Conservation (phyloP, 208 protist species). For the Leishmania guyanensis region DNA sequence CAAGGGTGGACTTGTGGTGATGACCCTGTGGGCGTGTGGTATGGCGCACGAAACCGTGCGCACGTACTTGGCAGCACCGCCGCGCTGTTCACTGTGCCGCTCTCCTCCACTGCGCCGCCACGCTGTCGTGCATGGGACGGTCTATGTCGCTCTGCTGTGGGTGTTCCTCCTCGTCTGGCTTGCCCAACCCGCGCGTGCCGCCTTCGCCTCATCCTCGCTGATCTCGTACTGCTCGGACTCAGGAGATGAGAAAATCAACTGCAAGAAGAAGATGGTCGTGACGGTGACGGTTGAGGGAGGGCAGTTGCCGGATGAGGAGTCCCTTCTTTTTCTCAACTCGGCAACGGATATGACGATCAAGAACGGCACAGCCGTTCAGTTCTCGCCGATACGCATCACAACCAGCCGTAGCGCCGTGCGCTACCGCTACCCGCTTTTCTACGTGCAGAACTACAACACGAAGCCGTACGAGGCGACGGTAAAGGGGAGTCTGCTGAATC, state of each 20-base stretch:
- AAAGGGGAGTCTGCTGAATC: conserved; percentile 40
- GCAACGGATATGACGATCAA: conserved; percentile 53
- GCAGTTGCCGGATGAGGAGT: conserved; percentile 64
- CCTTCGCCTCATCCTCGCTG: conserved; percentile 60
- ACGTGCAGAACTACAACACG: conserved; percentile 83
- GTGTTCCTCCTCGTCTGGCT: not conserved
- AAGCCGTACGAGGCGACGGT: conserved; percentile 81
- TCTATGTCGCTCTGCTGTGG: conserved; percentile 7
- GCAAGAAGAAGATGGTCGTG: conserved; percentile 80
- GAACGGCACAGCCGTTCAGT: conserved; percentile 35
- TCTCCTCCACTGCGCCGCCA: not conserved
- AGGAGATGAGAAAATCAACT: conserved; percentile 47
- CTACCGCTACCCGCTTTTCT: conserved; percentile 86
- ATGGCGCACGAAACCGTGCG: no score
- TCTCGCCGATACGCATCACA: conserved; percentile 65
- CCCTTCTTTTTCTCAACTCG: conserved; percentile 57
- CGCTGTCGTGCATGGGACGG: not conserved
- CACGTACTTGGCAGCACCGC: not conserved
- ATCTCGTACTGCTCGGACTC: conserved; percentile 75
- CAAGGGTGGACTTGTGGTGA: not conserved
- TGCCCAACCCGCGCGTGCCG: conserved; percentile 14
- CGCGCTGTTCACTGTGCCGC: not conserved
- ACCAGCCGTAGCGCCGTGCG: conserved; percentile 61
- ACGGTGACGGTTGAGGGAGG: conserved; percentile 69
- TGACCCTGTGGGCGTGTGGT: not conserved